These are phyloP conservation scores for Tilletia indica DNA, from an alignment of 1,284 basidiomycete genomes.

Conservation along the genomic window DNA sequence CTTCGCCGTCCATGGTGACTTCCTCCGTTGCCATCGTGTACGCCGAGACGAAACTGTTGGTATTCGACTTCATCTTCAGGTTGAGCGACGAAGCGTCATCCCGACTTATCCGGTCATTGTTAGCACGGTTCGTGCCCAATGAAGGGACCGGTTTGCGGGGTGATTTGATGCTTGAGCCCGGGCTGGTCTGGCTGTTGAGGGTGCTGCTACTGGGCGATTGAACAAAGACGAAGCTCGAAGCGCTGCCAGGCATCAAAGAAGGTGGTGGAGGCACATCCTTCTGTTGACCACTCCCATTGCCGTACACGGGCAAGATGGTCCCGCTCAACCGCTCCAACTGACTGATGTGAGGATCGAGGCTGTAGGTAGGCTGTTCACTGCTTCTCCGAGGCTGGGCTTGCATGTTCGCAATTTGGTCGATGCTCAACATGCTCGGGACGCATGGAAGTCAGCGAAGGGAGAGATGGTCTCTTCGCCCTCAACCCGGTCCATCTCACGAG, in stretches of 20 bases:
- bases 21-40: constrained; percentile 3
- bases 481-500: not conserved
- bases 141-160: not conserved
- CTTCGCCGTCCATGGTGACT: not conserved
- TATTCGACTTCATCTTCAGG: not conserved
- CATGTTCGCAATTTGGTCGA: not conserved
- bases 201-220: no score
- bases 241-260: not conserved
- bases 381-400: constrained; percentile 2
- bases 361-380: constrained; percentile 5
- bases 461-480: not conserved
- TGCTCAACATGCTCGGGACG: not conserved
- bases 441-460: constrained; percentile 1
- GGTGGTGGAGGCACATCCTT: constrained; percentile 16
- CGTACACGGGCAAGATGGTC: not conserved
- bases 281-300: not conserved
- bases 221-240: no score
- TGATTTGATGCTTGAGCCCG: not conserved
- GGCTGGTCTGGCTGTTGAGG: not conserved
- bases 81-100: not conserved
- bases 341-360: constrained; percentile 13
- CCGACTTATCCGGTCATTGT: not conserved
- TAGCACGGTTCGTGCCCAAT: not conserved
- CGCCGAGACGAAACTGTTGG: not conserved
- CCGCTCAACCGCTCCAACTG: constrained; percentile 12